Evolutionary conservation across 148 eudicot genomes (phyloP).

Genomic region (Camellia japonica): DNA sequence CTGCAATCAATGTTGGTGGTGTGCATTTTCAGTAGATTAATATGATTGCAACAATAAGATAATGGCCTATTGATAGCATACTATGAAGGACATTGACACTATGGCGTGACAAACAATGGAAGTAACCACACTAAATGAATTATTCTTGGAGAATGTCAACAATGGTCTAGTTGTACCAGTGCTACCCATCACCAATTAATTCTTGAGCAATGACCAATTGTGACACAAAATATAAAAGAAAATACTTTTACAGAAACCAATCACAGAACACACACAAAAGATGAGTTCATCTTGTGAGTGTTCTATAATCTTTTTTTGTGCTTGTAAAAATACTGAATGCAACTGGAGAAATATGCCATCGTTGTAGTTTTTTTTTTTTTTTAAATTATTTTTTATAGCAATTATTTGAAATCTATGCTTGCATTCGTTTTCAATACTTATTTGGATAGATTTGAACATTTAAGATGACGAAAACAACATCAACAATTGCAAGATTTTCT

Average conservation of each 20-base stretch:
- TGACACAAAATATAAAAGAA: too few relatives aligned
- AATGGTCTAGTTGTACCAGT: background rate
- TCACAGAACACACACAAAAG: too few relatives aligned
- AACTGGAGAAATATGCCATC: background rate
- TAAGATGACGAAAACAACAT: background rate
- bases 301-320: too few relatives aligned
- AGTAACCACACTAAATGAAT: too few relatives aligned
- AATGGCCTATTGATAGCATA: background rate
- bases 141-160: background rate
- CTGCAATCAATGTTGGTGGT: background rate
- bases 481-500: background rate
- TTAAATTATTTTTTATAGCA: background rate
- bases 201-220: too few relatives aligned
- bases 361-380: background rate
- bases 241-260: too few relatives aligned
- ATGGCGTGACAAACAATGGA: too few relatives aligned
- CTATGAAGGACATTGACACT: too few relatives aligned
- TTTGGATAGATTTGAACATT: background rate
- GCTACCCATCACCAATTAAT: background rate
- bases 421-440: background rate
- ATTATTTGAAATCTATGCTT: background rate
- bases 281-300: too few relatives aligned
- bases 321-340: too few relatives aligned
- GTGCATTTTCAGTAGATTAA: background rate
- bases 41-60: background rate